phyloP scores from a whole-genome alignment of 768 basidiomycete species.

The Suillus paluster region DNA sequence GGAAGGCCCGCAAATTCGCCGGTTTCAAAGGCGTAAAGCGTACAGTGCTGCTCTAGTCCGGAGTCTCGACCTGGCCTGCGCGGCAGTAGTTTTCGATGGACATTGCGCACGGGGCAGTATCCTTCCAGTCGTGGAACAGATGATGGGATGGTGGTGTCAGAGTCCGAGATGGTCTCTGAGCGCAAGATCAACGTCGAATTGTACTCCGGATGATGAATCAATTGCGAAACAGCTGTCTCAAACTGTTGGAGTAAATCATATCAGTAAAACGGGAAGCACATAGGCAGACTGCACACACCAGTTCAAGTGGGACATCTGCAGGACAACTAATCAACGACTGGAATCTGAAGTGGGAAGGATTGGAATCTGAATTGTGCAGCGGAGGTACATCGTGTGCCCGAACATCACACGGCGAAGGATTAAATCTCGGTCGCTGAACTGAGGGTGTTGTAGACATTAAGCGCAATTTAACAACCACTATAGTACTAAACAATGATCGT shows the following conservation, averaged over 20 bases:
- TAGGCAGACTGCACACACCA: constrained; percentile 34
- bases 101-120: constrained; percentile 48
- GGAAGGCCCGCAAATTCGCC: constrained; percentile 30
- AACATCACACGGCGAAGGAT: constrained; percentile 24
- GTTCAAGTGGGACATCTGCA: constrained; percentile 45
- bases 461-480: too few relatives aligned
- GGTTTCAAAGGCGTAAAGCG: constrained; percentile 54
- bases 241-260: constrained; percentile 55
- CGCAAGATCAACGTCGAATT: constrained; percentile 91
- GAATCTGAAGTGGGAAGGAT: not conserved
- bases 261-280: not conserved
- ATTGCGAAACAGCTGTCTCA: constrained; percentile 66
- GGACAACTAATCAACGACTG: constrained; percentile 44
- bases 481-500: too few relatives aligned
- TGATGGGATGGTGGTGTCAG: constrained; percentile 32
- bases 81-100: constrained; percentile 75
- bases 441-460: not conserved
- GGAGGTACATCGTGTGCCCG: not conserved
- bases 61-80: constrained; percentile 78
- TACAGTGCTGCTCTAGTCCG: constrained; percentile 76
- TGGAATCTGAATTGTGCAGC: not conserved
- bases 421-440: constrained; percentile 27
- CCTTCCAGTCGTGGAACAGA: constrained; percentile 44
- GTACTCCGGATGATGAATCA: constrained; percentile 90
- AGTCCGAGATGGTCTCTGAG: constrained; percentile 65